Base-by-base conservation (phyloP, 2,329 filamentous ascomycete species). In the Magnaporthiopsis rhizophila region DNA sequence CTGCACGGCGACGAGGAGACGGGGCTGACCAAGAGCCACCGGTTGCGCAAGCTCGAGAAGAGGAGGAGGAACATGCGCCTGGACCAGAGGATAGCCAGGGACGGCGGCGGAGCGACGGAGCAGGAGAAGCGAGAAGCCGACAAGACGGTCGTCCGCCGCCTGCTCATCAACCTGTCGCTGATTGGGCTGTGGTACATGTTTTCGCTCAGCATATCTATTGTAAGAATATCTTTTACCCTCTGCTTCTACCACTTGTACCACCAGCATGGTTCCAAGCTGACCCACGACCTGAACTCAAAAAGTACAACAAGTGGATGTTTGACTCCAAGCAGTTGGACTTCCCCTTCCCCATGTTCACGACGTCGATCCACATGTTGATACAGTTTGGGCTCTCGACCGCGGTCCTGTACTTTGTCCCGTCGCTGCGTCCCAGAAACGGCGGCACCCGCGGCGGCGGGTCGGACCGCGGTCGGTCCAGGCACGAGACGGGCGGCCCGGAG, bases 301-400 rank as follows among this genome's bases (percentile, higher is more conserved):
- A 95, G 89, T 99, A 98, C 82, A 99, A 99, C 83, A 98, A 97
- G 80, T 98, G 95, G 95, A 98, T 99, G 94, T 98, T 99, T 78
- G 90, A 91, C 72, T 84, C 89, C 67, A 84, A 89, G 69, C 86
- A 89, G 69, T 85, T 96, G 69, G 89, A 97, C 76, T 99, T 99
- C 74, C 88, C 91, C 62, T 98, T 95, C 72, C 95, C 95, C 56
- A 84, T 99, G 62, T 98, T 98, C 77, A 97, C 93, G 13, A 99
- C 95, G 3, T 91, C 91, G 68, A 81, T 95, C 74, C 95, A 99
- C 79, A 98, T 98, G 93, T 79, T 93, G 28, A 92, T 99, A 62
- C 95, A 99, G 74, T 98, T 98, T 76, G 77, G 82, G 21, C 85
- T 98, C 58, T 84, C 95, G 11, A 87, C 84, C 24, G 76, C 90